phyloP scores from a whole-genome alignment of 352 stramenopile genomes.

The Globisporangium polare region DNA sequence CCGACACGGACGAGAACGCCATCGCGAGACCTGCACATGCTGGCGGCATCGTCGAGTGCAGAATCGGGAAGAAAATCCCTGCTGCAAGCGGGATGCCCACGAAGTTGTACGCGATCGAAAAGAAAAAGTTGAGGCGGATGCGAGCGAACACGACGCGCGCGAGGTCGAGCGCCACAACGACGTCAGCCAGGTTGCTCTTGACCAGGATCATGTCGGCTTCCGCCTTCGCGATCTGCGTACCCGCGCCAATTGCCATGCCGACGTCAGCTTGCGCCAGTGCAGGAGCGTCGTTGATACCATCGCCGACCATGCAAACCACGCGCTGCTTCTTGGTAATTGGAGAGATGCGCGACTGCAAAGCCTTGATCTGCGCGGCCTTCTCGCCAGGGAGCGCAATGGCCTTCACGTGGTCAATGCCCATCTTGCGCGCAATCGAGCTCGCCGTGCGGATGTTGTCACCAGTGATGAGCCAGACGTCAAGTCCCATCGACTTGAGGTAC shows the following conservation, averaged over 20 bases:
- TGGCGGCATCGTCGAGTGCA: conserved; percentile 83
- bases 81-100: conserved; percentile 79
- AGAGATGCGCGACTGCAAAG: conserved; percentile 65
- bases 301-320: conserved; percentile 91
- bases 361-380: conserved; percentile 92
- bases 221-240: conserved; percentile 87
- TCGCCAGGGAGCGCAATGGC: conserved; percentile 91
- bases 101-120: conserved; percentile 85
- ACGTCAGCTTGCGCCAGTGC: conserved; percentile 91
- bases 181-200: conserved; percentile 77
- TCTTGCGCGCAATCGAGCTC: conserved; percentile 79
- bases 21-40: conserved; percentile 83
- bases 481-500: conserved; percentile 73
- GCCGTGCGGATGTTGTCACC: conserved; percentile 93
- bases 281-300: conserved; percentile 95
- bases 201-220: conserved; percentile 89
- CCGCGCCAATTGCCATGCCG: conserved; percentile 90
- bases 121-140: conserved; percentile 88
- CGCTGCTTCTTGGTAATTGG: conserved; percentile 67
- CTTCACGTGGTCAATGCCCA: conserved; percentile 88
- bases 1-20: conserved; percentile 86
- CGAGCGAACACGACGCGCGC: conserved; percentile 76
- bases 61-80: conserved; percentile 81
- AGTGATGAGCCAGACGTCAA: conserved; percentile 87
- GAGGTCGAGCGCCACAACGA: conserved; percentile 82